Evolutionary conservation across 305 asterid species (phyloP), one percentile per base, ranked within the genome.

Genomic region (Fraxinus albicans): DNA sequence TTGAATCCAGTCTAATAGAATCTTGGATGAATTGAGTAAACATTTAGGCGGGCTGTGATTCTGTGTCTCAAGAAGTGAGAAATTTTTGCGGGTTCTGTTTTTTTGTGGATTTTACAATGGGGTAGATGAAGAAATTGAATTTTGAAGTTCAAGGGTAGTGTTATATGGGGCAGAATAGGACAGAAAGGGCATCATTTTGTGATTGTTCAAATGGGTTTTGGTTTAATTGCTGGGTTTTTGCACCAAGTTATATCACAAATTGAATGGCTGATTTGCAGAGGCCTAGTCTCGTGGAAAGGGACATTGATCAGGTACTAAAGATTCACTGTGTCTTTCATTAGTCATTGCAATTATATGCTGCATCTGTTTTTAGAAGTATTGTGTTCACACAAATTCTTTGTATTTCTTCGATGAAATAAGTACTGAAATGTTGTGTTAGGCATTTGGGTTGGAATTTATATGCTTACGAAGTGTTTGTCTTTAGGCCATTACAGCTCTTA

Each of bases 241-340:
- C 86, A 80, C 88, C 82, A 85, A 83, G 87, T 84, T 83, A 79
- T 84, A 85, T 90, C 88, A 90, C 87, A 88, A 91, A 89, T 88
- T 95, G 94, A 94, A 95, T 95, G 99, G 99, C 98, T 91, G 98
- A 92, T 89, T 81, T 87, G 86, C 94, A 91, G 83, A 91, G 91
- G 94, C 90, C 90, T 86, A 87, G 91, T 88, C 78, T 89, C 79
- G 90, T 85, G 10, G 98, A 95, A 75, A 91, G 95, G 87, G 99
- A 95, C 87, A 73, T 85, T 77, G 99, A 95, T 53, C 99, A 92
- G 97, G 99, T 95, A 90, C 40, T 80, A 25, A 77, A 55, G 25
- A 6, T 53, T 78, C 73, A 65, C 60, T 79, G 6, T 44, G 19
- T 44, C 36, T 83, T 27, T 31, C 38, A 31, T 33, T 79, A 13